Evolutionary conservation across 768 basidiomycete genomes (phyloP).

Genomic region (Tylopilus sp.): DNA sequence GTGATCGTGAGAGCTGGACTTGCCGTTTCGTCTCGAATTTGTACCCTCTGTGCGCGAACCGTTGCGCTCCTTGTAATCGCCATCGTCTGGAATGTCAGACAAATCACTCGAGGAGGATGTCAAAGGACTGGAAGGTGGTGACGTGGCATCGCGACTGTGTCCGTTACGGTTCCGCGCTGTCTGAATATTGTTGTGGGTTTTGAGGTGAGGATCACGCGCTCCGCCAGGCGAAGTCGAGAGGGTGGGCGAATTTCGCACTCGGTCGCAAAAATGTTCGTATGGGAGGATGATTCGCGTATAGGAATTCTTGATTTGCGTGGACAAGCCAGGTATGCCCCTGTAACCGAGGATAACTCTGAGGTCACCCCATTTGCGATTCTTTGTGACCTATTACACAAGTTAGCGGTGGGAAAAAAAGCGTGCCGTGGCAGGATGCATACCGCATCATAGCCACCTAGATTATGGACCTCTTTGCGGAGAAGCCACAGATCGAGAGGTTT

Average conservation of each 20-base stretch:
- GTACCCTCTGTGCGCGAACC: constrained; percentile 38
- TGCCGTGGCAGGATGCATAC: constrained; percentile 44
- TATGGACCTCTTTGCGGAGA: constrained; percentile 87
- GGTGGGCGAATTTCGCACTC: constrained; percentile 62
- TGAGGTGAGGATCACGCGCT: constrained; percentile 48
- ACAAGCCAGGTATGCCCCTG: constrained; percentile 75
- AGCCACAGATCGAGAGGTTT: constrained; percentile 93
- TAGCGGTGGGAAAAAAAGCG: constrained; percentile 25
- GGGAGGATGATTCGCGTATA: constrained; percentile 91
- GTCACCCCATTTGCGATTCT: constrained; percentile 83
- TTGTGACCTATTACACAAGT: constrained; percentile 59
- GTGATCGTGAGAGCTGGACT: constrained; percentile 52
- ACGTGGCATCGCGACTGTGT: constrained; percentile 44
- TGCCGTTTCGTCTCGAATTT: constrained; percentile 49
- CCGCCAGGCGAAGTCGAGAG: constrained; percentile 37
- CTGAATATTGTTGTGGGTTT: constrained; percentile 51
- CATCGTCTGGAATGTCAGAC: constrained; percentile 79
- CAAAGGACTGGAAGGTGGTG: constrained; percentile 69
- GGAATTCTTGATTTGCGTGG: constrained; percentile 84
- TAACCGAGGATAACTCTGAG: constrained; percentile 82
- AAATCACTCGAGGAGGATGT: constrained; percentile 75
- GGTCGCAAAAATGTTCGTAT: constrained; percentile 88
- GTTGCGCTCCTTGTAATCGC: constrained; percentile 55
- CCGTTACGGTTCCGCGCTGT: constrained; percentile 36
- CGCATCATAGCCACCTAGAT: constrained; percentile 81